Conservation (phyloP, 2,329 filamentous ascomycete species). For the Furcasterigmium furcatum region DNA sequence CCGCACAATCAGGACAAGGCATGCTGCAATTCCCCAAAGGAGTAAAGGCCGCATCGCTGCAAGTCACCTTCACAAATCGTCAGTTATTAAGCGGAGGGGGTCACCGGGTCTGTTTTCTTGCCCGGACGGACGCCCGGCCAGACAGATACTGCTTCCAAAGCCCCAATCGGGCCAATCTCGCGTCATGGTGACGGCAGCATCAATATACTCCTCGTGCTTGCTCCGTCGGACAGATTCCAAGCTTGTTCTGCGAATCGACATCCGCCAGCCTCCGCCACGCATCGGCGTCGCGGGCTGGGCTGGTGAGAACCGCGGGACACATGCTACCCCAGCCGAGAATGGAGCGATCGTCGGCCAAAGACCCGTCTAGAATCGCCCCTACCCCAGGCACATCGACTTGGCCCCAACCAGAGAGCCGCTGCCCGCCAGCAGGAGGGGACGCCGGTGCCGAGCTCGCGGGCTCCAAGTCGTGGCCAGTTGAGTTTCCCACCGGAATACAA, state of each 20-base stretch:
- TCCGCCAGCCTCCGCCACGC: not conserved
- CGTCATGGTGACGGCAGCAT: constrained; percentile 1
- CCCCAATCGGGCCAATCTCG: not conserved
- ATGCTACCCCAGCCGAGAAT: not conserved
- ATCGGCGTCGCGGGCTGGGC: not conserved
- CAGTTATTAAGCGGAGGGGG: not conserved
- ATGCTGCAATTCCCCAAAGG: no score
- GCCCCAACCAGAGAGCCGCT: no score
- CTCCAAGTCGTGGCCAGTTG: no score
- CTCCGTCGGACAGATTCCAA: constrained; percentile 3
- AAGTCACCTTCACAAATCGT: not conserved
- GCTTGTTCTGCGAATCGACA: not conserved
- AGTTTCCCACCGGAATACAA: no score
- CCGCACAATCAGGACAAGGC: no score
- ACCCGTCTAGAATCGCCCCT: constrained; percentile 1
- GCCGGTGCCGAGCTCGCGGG: no score
- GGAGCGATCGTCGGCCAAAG: constrained; percentile 4
- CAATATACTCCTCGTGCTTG: not conserved
- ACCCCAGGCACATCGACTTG: not conserved
- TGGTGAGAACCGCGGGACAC: not conserved
- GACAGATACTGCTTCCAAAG: not conserved
- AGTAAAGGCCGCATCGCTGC: no score
- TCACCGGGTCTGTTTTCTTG: not conserved
- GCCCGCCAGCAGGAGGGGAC: no score
- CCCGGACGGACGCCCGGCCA: not conserved